Evolutionary conservation across 345 rosid genomes (phyloP), one percentile per base, ranked within the genome.

Genomic region (Brassica nigra): DNA sequence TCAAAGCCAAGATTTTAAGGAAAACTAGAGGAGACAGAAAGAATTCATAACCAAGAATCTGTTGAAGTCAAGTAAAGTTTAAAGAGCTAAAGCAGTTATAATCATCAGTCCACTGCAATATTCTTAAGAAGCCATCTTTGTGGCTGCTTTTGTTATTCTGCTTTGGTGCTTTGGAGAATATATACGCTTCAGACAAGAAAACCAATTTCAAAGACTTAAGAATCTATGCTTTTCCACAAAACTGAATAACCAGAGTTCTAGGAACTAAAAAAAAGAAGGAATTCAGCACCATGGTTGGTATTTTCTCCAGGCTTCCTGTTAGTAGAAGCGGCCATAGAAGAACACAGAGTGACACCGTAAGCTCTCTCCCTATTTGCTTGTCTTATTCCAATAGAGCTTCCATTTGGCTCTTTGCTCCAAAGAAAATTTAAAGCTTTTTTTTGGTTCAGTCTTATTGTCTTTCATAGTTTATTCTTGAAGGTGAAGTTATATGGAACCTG

Each of bases 221-320:
- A 73, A 49, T 65, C 61, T 20, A 74, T 57, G 12, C n/a, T 61
- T 36, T 78, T 42, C 81, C 52, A 66, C 69, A 68, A 79, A 54
- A 14, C 2, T 30, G 30, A 28, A 15, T 18, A 20, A 64, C 29
- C 8, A 8, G 23, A 76, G 68, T 47, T 71, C 31, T n/a, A 67
- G 14, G 47, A 39, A 49, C 55, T 18, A 49, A 49, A 49, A 12
- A 20, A 36, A 14, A 14, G 27, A 70, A 7, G 18, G 18, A 14
- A 49, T 15, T 75, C 16, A 62, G 36, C 1, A 76, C 8, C 64
- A 94, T 91, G 98, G 98, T 92, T 84, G 97, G 97, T 77, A 75
- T 94, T 81, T 94, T 92, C 87, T 89, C 98, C 11, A 92, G 88
- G 74, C 87, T 94, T 83, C 85, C 90, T 80, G 89, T 81, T 63